Evolutionary conservation across 2,329 filamentous ascomycete genomes (phyloP), one percentile per base, ranked within the genome.

Genomic region (Fusarium tricinctum): DNA sequence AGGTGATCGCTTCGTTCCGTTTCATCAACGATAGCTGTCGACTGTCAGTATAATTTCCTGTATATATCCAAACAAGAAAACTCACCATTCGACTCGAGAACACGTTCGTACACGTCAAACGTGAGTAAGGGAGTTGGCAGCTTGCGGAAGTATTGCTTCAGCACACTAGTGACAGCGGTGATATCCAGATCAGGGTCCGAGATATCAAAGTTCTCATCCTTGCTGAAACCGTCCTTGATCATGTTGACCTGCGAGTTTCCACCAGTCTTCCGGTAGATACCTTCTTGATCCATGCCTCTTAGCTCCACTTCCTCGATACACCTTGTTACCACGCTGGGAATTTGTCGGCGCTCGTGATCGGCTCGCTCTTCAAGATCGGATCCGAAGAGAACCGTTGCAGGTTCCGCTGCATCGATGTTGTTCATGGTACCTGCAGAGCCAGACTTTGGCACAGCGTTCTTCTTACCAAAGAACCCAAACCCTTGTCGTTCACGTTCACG

Each of bases 71-170:
- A 38, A 38, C 17, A 38, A 38, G 35, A n/a, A 33, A 33, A 82
- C 90, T 82, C 83, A 92, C 91, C 83, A 68, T 88, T 89, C 7
- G 92, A 93, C 72, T 97, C 94, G 48, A 99, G 83, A 49, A 99
- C 87, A 39, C 88, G 87, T 72, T 98, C 95, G 75, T 99, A 99
- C 26, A 97, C 90, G 22, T 97, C 93, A 78, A 91, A 97, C 0
- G 95, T 97, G 73, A 99, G 89, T 32, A 99, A 85, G 5, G 96
- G 96, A 9, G 87, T 92, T 1, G 96, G 96, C 35, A 98, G 85
- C 80, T 94, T 96, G 72, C 96, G 89, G 87, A 99, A 97, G 78
- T 98, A 99, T 79, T 98, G 95, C 83, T 99, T 99, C 74, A 99
- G 81, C 20, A 95, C 92, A 76, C 93, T 97, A 3, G 96, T 98